Conservation (phyloP, 2,329 filamentous ascomycete genomes). For the Aplosporella prunicola region DNA sequence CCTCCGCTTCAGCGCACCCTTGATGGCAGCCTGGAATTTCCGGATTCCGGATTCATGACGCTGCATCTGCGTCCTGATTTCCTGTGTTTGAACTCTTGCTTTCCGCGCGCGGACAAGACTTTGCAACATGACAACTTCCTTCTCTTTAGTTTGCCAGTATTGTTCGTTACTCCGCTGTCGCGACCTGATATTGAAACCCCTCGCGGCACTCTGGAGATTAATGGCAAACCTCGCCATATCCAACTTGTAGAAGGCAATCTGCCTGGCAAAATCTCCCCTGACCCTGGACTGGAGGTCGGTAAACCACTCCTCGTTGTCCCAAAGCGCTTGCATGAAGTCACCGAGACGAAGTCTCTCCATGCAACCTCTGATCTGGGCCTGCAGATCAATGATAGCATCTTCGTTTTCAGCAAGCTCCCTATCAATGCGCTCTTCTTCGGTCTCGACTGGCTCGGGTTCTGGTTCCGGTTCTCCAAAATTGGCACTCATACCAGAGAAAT, state of each 20-base stretch:
- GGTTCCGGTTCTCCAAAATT: slow-evolving; percentile 82
- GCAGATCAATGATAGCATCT: slow-evolving; percentile 62
- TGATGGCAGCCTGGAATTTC: slow-evolving; percentile 49
- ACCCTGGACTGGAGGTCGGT: slow-evolving; percentile 78
- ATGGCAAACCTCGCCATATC: slow-evolving; percentile 75
- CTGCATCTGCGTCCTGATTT: slow-evolving; percentile 39
- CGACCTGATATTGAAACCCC: slow-evolving; percentile 65
- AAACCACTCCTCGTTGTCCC: slow-evolving; percentile 72
- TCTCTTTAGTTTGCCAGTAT: slow-evolving; percentile 61
- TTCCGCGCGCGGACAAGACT: slow-evolving; percentile 65
- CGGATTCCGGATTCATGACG: slow-evolving; percentile 37
- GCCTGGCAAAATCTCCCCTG: slow-evolving; percentile 76
- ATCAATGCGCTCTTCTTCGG: slow-evolving; percentile 79
- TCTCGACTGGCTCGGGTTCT: slow-evolving; percentile 67
- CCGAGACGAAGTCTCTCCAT: slow-evolving; percentile 68
- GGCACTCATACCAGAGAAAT: slow-evolving; percentile 93
- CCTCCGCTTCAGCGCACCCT: slow-evolving; percentile 36
- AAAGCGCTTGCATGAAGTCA: slow-evolving; percentile 75
- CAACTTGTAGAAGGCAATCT: slow-evolving; percentile 71
- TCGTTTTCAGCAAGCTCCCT: slow-evolving; percentile 74
- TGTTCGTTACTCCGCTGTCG: slow-evolving; percentile 53
- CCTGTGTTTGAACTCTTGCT: slow-evolving; percentile 36
- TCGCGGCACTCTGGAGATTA: slow-evolving; percentile 66
- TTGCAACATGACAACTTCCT: slow-evolving; percentile 68
- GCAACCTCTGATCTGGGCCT: slow-evolving; percentile 78